phyloP scores from a whole-genome alignment of 768 basidiomycete species.

The Podaxis sp. region DNA sequence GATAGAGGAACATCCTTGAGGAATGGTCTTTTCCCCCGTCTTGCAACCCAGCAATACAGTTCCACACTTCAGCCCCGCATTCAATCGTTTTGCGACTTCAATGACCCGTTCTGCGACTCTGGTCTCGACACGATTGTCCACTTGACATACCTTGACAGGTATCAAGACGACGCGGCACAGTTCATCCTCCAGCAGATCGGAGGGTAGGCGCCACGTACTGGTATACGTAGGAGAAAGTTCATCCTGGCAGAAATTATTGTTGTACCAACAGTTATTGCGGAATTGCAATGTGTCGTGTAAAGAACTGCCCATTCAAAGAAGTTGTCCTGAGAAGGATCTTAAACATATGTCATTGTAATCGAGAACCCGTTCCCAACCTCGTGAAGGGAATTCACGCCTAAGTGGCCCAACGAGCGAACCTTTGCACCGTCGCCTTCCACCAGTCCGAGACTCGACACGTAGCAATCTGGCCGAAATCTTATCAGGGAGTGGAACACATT shows the following conservation, averaged over 20 bases:
- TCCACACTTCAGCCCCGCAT: slow-evolving; percentile 23
- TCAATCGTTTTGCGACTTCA: slow-evolving; percentile 24
- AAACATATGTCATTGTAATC: not conserved
- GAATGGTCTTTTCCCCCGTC: slow-evolving; percentile 22
- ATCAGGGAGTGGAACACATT: not conserved
- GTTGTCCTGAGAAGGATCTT: not conserved
- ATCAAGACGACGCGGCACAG: slow-evolving; percentile 24
- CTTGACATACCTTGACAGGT: slow-evolving; percentile 25
- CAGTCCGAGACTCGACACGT: not conserved
- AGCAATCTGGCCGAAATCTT: not conserved
- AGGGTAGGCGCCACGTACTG: slow-evolving; percentile 15
- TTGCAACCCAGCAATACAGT: slow-evolving; percentile 22
- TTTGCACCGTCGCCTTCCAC: not conserved
- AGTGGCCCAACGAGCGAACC: not conserved
- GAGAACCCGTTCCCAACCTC: not conserved
- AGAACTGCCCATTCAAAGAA: not conserved
- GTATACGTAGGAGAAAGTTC: not conserved
- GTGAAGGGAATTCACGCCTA: not conserved
- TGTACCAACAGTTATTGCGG: not conserved
- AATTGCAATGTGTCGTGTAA: not conserved
- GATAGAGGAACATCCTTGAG: slow-evolving; percentile 23
- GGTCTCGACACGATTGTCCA: slow-evolving; percentile 20
- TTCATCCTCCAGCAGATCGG: slow-evolving; percentile 28
- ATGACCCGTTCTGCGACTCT: slow-evolving; percentile 29
- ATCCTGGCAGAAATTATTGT: not conserved